Conservation (phyloP, 2,329 filamentous ascomycete species). For the Lomentospora prolificans region DNA sequence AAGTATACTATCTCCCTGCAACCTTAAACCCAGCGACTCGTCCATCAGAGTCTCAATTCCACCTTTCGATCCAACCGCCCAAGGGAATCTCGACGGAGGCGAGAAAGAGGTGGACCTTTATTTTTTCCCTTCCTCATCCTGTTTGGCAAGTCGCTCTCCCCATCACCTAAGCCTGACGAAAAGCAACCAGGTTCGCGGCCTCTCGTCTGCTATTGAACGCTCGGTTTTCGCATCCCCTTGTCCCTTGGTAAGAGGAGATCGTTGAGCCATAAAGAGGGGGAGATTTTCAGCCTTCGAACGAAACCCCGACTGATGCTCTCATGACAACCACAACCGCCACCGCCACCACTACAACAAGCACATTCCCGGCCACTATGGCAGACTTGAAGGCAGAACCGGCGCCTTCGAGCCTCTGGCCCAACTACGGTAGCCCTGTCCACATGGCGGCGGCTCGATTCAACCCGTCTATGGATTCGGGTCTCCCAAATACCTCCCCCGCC, state of each 20-base stretch:
- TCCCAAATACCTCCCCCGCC: constrained; percentile 31
- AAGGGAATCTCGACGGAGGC: neutral
- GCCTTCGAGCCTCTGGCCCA: constrained; percentile 48
- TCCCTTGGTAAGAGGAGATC: too few relatives aligned
- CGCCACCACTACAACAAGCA: constrained; percentile 47
- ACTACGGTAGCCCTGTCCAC: constrained; percentile 45
- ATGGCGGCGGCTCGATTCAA: constrained; percentile 38
- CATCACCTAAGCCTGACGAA: neutral
- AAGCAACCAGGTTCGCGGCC: neutral
- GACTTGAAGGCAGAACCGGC: constrained; percentile 50
- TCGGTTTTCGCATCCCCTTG: too few relatives aligned
- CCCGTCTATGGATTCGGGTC: constrained; percentile 39
- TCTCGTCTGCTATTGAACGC: too few relatives aligned
- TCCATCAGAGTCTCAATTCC: constrained; percentile 17
- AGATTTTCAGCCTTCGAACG: neutral
- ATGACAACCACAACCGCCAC: constrained; percentile 40
- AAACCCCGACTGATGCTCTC: constrained; percentile 34
- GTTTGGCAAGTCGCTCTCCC: neutral
- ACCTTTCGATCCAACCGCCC: constrained; percentile 4
- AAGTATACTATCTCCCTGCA: constrained; percentile 38
- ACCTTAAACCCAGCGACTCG: constrained; percentile 20
- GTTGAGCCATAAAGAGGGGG: neutral
- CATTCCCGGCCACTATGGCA: constrained; percentile 53
- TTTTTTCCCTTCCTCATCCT: neutral
- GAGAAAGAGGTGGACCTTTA: neutral